Conservation (phyloP, 179 eudicot species). For the Carnegiea gigantea region DNA sequence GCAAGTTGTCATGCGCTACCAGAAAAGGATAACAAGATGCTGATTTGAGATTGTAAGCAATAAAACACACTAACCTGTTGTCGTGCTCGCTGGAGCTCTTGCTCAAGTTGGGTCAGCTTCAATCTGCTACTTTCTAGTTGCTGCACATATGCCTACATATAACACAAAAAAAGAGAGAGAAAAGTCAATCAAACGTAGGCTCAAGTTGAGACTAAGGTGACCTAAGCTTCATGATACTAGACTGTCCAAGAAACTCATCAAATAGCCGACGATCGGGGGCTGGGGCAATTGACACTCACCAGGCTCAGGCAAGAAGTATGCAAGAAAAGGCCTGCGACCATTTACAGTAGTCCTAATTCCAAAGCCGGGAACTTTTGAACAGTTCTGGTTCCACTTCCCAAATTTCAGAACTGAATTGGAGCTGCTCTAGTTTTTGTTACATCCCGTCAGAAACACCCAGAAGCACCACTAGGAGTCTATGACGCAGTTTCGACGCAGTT, state of each 20-base stretch:
- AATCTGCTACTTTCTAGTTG: slow-evolving; percentile 96
- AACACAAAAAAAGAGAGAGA: not conserved
- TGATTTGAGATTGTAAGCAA: not conserved
- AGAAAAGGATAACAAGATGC: not conserved
- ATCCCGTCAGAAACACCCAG: not conserved
- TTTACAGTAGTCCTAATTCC: not conserved
- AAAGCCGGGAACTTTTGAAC: not conserved
- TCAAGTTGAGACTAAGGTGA: not conserved
- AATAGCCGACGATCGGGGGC: not conserved
- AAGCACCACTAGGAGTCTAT: not conserved
- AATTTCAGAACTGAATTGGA: not conserved
- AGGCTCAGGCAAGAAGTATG: not conserved
- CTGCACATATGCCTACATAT: slow-evolving; percentile 83
- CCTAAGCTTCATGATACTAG: not conserved
- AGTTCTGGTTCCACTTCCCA: not conserved
- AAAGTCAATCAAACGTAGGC: not conserved
- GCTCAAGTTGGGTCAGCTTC: slow-evolving; percentile 94
- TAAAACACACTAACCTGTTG: slow-evolving; percentile 66
- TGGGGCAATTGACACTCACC: not conserved
- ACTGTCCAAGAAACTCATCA: not conserved
- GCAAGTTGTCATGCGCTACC: not conserved
- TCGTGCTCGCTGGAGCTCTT: slow-evolving; percentile 95
- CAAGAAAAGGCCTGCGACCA: not conserved
- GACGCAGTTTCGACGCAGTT: not conserved
- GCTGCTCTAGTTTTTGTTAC: not conserved